phyloP scores from a whole-genome alignment of 2,329 filamentous ascomycete genomes.

The Moelleriella libera region DNA sequence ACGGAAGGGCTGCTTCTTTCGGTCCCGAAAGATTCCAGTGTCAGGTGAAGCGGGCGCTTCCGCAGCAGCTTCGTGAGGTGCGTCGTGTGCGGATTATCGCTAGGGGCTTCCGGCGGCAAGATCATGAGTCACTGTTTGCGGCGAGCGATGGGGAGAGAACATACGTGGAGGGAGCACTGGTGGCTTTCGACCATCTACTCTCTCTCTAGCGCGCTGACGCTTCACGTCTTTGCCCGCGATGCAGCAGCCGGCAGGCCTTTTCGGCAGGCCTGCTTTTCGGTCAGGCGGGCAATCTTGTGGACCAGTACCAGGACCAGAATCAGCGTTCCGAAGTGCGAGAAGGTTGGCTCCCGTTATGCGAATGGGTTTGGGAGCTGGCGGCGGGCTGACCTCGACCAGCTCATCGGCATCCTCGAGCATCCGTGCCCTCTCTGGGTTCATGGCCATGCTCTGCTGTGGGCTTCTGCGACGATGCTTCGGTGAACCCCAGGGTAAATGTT shows the following conservation, averaged over 20 bases:
- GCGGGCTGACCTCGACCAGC: neutral
- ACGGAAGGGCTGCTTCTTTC: neutral
- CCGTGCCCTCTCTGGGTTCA: constrained; percentile 14
- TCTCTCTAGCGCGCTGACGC: neutral
- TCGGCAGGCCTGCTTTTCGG: neutral
- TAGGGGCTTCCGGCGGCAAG: constrained; percentile 1
- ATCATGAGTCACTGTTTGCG: neutral
- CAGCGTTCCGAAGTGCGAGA: neutral
- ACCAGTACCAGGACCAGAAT: neutral
- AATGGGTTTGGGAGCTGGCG: neutral
- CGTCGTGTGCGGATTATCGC: constrained; percentile 2
- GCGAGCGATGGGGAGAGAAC: neutral
- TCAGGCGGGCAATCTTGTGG: neutral
- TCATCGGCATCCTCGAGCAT: constrained; percentile 9
- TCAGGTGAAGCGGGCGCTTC: constrained; percentile 5
- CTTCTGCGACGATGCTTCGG: too few relatives aligned
- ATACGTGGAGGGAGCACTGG: constrained; percentile 1
- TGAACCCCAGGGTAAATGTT: too few relatives aligned
- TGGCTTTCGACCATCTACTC: neutral
- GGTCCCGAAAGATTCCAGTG: constrained; percentile 1
- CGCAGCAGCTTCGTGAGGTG: constrained; percentile 7
- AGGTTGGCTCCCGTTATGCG: constrained; percentile 3
- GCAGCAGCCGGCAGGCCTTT: neutral
- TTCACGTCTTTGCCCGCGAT: neutral
- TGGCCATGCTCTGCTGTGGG: neutral